Base-by-base conservation (phyloP, 2,329 filamentous ascomycete genomes). In the Neonectria faginata region DNA sequence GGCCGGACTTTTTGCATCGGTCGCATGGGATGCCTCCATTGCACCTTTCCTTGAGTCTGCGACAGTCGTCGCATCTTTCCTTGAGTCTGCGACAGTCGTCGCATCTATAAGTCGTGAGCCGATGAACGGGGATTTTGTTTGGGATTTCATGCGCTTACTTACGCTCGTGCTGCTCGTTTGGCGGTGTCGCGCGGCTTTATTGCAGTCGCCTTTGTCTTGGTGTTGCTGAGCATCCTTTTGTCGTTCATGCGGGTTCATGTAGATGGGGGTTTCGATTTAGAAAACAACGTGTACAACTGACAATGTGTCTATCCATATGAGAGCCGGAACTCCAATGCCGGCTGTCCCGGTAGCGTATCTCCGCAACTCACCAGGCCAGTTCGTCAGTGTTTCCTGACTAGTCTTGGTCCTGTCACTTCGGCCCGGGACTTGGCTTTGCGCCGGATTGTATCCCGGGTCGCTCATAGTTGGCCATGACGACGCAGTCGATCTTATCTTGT, bases 41-140 rank as follows among this genome's bases (percentile, higher is more conserved):
- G 33, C 62, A 70, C 44, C 70, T 73, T 56, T 73, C 64, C 14
- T 70, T 70, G 6, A 73, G 66, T 20, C 64, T 62, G 8, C 69
- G 62, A 8, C 70, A 73, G 29, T 68, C 52, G 20, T 72, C 67
- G 22, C 71, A 73, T 18, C 71, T 73, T 56, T 73, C 64, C 14
- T 70, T 70, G 6, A 73, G 66, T 20, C 64, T 62, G 8, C 69
- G 62, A 8, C 70, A 73, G 29, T 68, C 52, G 20, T 72, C 67
- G 22, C 71, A 73, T 18, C 71, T 73, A 0, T 3, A 39, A 12
- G n/a, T 4, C 5, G 39, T 59, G 10, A 36, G 33, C 14, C 11
- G 4, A 1, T 36, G 14, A 2, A 10, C 16, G 33, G 1, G 16
- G 10, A 2, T 8, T 10, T 11, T 12, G 1, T 11, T 7, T 18